Conservation (phyloP, 768 basidiomycete species). For the Mycena kentingensis region DNA sequence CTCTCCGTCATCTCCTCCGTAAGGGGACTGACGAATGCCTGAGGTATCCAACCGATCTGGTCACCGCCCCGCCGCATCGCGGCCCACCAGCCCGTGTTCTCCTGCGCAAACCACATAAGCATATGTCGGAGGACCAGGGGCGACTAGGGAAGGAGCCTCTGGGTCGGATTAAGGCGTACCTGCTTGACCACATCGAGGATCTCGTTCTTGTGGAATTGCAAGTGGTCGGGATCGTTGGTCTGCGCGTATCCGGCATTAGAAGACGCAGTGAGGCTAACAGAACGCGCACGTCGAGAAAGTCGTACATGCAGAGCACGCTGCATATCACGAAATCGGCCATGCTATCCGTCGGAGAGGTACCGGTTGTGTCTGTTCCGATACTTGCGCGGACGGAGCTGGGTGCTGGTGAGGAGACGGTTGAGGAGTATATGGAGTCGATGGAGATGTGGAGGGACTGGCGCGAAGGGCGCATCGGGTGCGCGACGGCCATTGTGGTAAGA, state of each 20-base stretch:
- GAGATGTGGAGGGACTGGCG: constrained; percentile 43
- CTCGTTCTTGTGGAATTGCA: constrained; percentile 67
- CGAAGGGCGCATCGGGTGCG: constrained; percentile 39
- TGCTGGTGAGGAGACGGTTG: constrained; percentile 37
- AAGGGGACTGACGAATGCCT: constrained; percentile 64
- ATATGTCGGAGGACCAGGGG: too few relatives aligned
- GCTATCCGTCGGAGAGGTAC: constrained; percentile 35
- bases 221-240: constrained; percentile 60
- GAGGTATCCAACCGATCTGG: constrained; percentile 74
- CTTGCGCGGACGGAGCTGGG: constrained; percentile 36
- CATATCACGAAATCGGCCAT: constrained; percentile 41
- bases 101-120: too few relatives aligned
- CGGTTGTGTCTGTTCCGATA: constrained; percentile 28
- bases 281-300: too few relatives aligned
- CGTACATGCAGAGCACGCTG: constrained; percentile 65
- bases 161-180: too few relatives aligned
- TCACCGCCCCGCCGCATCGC: constrained; percentile 58
- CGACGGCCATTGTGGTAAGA: constrained; percentile 31
- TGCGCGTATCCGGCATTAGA: too few relatives aligned
- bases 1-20: constrained; percentile 52
- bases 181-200: constrained; percentile 67
- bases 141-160: too few relatives aligned
- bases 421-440: constrained; percentile 35
- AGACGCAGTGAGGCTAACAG: too few relatives aligned
- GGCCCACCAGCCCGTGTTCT: constrained; percentile 82